Base-by-base conservation (phyloP, 805 yeast genomes). In the Saccharomyces mikatae region DNA sequence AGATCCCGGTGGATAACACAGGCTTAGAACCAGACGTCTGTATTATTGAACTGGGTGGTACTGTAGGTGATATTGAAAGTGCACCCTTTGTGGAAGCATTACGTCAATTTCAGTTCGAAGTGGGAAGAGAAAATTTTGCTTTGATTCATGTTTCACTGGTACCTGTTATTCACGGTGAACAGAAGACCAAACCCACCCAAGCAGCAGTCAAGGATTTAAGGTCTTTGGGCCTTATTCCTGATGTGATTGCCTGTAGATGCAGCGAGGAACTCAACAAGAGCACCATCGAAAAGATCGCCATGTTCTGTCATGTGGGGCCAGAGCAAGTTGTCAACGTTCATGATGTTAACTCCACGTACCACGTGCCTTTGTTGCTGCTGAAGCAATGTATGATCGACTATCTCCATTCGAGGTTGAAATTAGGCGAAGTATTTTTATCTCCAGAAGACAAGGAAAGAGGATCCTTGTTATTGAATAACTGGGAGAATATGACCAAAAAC, bases 71-170 rank as follows among this genome's bases (percentile, higher is more conserved):
- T 71, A 94, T 94, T 67, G 99, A 94, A 77, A 83, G 92, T 69
- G 99, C 98, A 52, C 99, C 99, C 28, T 94, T 94, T 62, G 97
- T 94, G 54, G 99, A 94, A 77, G 99, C 99, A 27, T 81, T 94
- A 60, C 87, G 99, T 78, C 99, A 94, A 75, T 94, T 94, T 76
- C 99, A 94, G 78, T 94, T 94, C 76, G 84, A 96, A 69, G 98
- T 92, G 56, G 98, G 98, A 21, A 76, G 78, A 54, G 96, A 89
- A 61, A 94, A 89, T 75, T 94, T 94, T 74, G 96, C 97, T 17
- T 79, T 94, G 69, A 89, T 92, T 65, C 99, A 94, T 66, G 99
- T 94, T 51, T 92, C 98, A 47, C 79, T 94, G 60, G 98, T 94
- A 50, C 98, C 98, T 48, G 98, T 94, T 50, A 92, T 94, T 67